These are phyloP conservation scores for Mucor racemosus DNA, from an alignment of 371 early-diverging fungal species.

Conservation along the genomic window DNA sequence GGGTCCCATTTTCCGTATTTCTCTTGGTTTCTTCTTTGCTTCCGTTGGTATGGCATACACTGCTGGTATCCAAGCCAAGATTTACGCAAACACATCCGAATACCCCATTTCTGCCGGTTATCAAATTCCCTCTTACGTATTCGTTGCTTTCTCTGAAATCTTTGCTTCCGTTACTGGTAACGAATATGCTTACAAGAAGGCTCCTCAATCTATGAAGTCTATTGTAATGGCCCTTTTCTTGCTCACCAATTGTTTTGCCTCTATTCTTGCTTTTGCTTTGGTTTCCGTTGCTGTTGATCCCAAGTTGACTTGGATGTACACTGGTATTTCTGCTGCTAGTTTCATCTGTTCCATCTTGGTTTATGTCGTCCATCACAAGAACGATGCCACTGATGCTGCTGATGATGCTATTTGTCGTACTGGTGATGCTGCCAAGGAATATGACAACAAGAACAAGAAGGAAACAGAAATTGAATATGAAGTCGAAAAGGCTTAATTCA, in stretches of 20 bases:
- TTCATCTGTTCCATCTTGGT: conserved; percentile 30
- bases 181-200: conserved; percentile 81
- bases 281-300: conserved; percentile 72
- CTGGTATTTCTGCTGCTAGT: conserved; percentile 42
- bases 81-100: conserved; percentile 59
- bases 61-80: conserved; percentile 71
- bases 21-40: conserved; percentile 74
- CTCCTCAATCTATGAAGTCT: conserved; percentile 76
- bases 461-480: conserved; percentile 22
- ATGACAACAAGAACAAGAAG: conserved; percentile 6
- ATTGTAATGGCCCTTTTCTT: conserved; percentile 75
- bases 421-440: conserved; percentile 5
- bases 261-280: conserved; percentile 68
- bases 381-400: conserved; percentile 31
- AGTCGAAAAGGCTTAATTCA: conserved; percentile 20
- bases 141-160: conserved; percentile 73
- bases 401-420: conserved; percentile 42
- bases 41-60: conserved; percentile 73
- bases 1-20: conserved; percentile 75
- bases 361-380: conserved; percentile 36
- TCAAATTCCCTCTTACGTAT: conserved; percentile 71
- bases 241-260: conserved; percentile 71
- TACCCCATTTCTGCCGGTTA: conserved; percentile 64
- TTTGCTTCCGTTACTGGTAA: conserved; percentile 78
- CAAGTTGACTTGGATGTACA: conserved; percentile 70